Conservation (phyloP, 176 grass and related monocot genomes). For the Triticum timopheevii region DNA sequence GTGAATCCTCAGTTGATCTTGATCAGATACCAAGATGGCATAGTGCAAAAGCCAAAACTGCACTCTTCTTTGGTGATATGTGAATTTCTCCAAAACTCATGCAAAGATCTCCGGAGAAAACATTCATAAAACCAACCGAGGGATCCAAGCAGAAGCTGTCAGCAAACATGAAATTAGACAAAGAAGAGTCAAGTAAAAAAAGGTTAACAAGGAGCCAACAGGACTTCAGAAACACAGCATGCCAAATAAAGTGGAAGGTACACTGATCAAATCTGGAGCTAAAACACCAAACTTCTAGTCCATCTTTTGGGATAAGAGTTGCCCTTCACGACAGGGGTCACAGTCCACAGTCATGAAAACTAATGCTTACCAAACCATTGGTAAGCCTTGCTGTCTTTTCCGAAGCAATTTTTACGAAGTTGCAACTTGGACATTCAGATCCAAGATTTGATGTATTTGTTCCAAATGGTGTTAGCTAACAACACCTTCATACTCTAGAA, state of each 20-base stretch:
- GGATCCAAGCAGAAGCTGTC: conserved; percentile 33
- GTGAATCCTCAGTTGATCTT: neutral
- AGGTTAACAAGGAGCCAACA: neutral
- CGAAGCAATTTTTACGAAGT: neutral
- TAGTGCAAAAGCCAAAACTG: conserved; percentile 6
- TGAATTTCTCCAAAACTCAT: neutral
- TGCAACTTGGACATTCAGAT: neutral
- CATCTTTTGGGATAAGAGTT: neutral
- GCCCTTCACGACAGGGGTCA: neutral
- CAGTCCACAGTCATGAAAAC: neutral
- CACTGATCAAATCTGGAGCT: conserved; percentile 6
- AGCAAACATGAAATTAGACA: conserved; percentile 15
- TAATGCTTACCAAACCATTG: neutral
- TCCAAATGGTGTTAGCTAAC: neutral
- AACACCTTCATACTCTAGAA: conserved; percentile 5
- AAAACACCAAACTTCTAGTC: conserved; percentile 3
- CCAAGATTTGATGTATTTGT: neutral
- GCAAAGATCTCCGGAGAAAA: neutral
- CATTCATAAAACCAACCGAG: neutral
- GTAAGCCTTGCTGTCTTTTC: neutral
- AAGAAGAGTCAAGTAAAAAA: neutral
- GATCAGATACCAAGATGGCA: neutral
- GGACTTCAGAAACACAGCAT: neutral
- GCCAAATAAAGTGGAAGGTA: neutral
- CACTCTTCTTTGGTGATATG: neutral